Evolutionary conservation across 306 rosid genomes (phyloP), one percentile per base, ranked within the genome.

Genomic region (Vicia faba): DNA sequence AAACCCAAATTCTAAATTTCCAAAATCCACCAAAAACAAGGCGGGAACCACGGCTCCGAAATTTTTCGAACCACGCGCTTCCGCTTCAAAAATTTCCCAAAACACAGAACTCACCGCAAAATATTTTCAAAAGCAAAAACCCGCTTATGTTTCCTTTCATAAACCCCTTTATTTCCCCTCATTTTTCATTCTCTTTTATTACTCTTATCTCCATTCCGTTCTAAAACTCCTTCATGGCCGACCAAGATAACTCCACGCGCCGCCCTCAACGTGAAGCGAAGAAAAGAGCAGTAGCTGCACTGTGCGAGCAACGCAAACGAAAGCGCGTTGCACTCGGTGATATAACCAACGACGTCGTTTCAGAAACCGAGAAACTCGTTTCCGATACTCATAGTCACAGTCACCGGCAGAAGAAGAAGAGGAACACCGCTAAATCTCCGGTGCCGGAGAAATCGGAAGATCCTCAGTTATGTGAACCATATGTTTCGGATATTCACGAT

Each of bases 271-370:
- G 97, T 11, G 87, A 83, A 2, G 86, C 89, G 3, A 74, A 78
- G 59, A 87, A 76, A 80, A 69, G 91, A 64, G 84, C 84, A 3
- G 76, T 84, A n/a, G 78, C 86, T 45, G 80, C 86, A 58, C 14
- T 72, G 7, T 38, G 43, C 19, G 87, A 82, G 19, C 76, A 54
- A 0, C 83, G 56, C 0, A 93, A 86, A 79, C 83, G 68, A 77
- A 88, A 71, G 81, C 88, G 98, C n/a, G 87, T 80, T 13, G 95
- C 78, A 23, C 73, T 93, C 15, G 88, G 95, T 5, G 96, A 93
- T 44, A 71, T 93, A 13, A 68, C 89, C 0, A 84, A 80, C 8
- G 78, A 70, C 66, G 67, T 46, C 59, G 76, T 50, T 36, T 14
- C 19, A 18, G 71, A 35, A 5, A 19, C 76, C 1, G 69, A 2